A percentile compares a stretch with the other conserved stretches of the same genome.
Evolutionary conservation across 2,329 filamentous ascomycete species (phyloP).

Genomic region (Sphaerostilbella broomeana): DNA sequence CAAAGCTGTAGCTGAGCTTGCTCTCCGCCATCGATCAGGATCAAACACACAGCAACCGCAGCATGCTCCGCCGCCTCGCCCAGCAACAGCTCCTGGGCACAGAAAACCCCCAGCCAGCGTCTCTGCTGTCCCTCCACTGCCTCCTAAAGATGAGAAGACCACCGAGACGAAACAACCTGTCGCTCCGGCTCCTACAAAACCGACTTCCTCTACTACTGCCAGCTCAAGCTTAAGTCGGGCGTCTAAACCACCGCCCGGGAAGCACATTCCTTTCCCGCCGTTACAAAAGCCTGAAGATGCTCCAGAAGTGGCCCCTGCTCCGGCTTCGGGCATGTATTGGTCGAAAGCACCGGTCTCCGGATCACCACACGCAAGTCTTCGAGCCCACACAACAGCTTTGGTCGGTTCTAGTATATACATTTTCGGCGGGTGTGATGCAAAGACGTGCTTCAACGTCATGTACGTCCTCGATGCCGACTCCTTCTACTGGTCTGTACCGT

Average conservation of each 20-base stretch:
- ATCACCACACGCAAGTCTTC: constrained; percentile 51
- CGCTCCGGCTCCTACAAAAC: too few relatives aligned
- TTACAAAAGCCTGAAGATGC: constrained; percentile 50
- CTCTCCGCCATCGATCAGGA: constrained; percentile 49
- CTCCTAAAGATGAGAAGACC: constrained; percentile 15
- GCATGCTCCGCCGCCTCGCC: constrained; percentile 23
- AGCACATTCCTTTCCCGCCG: constrained; percentile 48
- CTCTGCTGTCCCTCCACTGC: constrained; percentile 32
- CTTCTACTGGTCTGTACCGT: constrained; percentile 62
- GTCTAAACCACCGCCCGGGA: constrained; percentile 29
- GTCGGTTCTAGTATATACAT: constrained; percentile 61
- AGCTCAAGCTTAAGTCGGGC: too few relatives aligned
- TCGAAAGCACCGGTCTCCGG: constrained; percentile 59
- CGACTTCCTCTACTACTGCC: too few relatives aligned
- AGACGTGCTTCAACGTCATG: constrained; percentile 61
- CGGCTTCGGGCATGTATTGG: constrained; percentile 68
- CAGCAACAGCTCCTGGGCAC: constrained; percentile 18
- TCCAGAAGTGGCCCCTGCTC: constrained; percentile 55
- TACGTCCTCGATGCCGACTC: constrained; percentile 64
- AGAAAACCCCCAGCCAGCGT: constrained; percentile 31
- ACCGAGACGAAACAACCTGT: too few relatives aligned
- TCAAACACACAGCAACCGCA: constrained; percentile 36
- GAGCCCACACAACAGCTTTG: constrained; percentile 61
- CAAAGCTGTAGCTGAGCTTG: constrained; percentile 38
- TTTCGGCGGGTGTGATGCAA: constrained; percentile 62